Conservation (phyloP, 331 rosid genomes). For the Acacia concinna region DNA sequence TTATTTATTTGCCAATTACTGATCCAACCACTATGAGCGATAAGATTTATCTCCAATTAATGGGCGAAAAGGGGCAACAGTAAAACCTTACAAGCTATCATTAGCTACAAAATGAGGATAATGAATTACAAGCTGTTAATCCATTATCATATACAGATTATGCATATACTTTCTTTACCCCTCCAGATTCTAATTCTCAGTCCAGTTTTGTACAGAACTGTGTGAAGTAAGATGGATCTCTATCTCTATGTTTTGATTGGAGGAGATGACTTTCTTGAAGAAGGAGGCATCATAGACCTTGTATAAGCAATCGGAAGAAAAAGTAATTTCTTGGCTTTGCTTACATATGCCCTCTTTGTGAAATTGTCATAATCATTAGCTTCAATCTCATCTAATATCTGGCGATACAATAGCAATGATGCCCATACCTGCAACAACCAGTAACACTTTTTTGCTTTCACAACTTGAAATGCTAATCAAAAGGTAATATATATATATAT, state of each 20-base stretch:
- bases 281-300: constrained; percentile 48
- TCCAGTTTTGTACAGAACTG: constrained; percentile 27
- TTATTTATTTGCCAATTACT: too few species aligned
- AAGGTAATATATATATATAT: neutral
- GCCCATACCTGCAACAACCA: constrained; percentile 70
- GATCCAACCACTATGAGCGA: neutral
- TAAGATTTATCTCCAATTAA: neutral
- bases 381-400: constrained; percentile 85
- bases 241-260: constrained; percentile 22
- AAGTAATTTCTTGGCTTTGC: constrained; percentile 75
- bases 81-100: constrained; percentile 2
- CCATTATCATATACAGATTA: constrained; percentile 37
- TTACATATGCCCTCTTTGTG: constrained; percentile 76
- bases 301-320: constrained; percentile 59
- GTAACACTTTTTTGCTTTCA: constrained; percentile 6
- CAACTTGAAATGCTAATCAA: neutral
- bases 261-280: constrained; percentile 38
- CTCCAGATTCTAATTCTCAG: neutral
- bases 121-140: constrained; percentile 21
- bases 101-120: constrained; percentile 29
- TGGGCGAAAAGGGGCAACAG: neutral
- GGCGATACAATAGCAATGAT: constrained; percentile 64
- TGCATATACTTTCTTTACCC: neutral
- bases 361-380: constrained; percentile 85
- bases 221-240: constrained; percentile 1